phyloP scores from a whole-genome alignment of 1,284 basidiomycete genomes.

The Chalciporus piperatoides region DNA sequence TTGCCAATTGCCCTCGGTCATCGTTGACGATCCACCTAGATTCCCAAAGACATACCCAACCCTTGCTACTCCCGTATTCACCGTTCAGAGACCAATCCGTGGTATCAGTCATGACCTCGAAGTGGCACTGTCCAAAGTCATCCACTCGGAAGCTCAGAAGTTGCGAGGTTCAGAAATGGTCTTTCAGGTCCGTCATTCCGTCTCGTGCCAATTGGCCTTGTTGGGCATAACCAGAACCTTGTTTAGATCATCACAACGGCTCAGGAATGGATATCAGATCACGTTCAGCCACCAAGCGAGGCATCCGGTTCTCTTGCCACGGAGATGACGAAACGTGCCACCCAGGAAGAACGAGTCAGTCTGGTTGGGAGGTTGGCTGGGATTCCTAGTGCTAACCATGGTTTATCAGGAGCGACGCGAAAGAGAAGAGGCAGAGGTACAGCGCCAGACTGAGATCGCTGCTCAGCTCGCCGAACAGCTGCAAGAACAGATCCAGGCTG shows the following conservation, averaged over 20 bases:
- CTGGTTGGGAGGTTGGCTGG: neutral
- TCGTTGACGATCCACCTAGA: slow-evolving; percentile 34
- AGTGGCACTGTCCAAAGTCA: slow-evolving; percentile 48
- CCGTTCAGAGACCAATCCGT: slow-evolving; percentile 58
- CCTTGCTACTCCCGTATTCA: slow-evolving; percentile 62
- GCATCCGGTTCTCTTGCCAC: slow-evolving; percentile 64
- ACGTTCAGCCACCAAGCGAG: slow-evolving; percentile 56
- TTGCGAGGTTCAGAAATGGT: slow-evolving; percentile 67
- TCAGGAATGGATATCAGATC: slow-evolving; percentile 65
- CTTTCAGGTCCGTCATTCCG: slow-evolving; percentile 50
- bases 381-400: slow-evolving; percentile 3
- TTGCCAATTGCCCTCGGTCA: slow-evolving; percentile 6
- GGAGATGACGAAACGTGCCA: slow-evolving; percentile 68
- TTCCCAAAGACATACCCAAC: slow-evolving; percentile 76
- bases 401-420: slow-evolving; percentile 31
- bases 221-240: slow-evolving; percentile 1
- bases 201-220: slow-evolving; percentile 1
- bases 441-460: slow-evolving; percentile 48
- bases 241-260: slow-evolving; percentile 58
- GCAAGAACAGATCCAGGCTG: slow-evolving; percentile 60
- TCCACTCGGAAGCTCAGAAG: slow-evolving; percentile 60
- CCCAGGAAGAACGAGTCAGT: slow-evolving; percentile 59
- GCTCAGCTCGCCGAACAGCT: slow-evolving; percentile 50
- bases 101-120: slow-evolving; percentile 55
- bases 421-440: slow-evolving; percentile 46